Base-by-base conservation (phyloP, 2,329 filamentous ascomycete genomes). In the Pseudopithomyces maydicus region DNA sequence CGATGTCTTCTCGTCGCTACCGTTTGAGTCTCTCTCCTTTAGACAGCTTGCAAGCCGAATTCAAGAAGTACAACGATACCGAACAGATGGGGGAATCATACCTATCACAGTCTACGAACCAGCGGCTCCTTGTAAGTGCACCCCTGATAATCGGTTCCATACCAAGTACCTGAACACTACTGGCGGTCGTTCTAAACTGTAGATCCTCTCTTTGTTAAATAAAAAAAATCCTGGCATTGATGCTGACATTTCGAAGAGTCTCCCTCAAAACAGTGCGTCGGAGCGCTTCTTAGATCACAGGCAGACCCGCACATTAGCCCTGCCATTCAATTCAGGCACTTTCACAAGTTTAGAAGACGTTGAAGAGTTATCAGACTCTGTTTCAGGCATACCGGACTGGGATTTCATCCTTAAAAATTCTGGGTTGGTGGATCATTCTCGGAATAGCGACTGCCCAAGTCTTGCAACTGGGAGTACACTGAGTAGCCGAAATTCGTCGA, bases 401-500 rank as follows among this genome's bases (percentile, higher is more conserved):
- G 54, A 54, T 35, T 58, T 58, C 19, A 43, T 58, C 20, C 47
- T 55, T 26, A 52, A 33, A 17, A 32, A 33, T 14, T 33, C 47
- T 20, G 47, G 36, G 15, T 17, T 49, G 12, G 44, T 45, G 11
- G 51, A 54, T 7, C 35, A 53, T 12, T 20, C 54, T 22, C 39
- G 36, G 20, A 52, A 36, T 8, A 56, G 44, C 35, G 54, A 58
- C 35, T 67, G 64, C 41, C 64, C 64, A 22, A 65, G 63, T 29
- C 42, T 67, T 12, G 52, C 58, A 10, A 67, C 61, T 17, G 60
- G 59, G 11, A 60, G 63, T 38, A 64, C 61, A 4, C 52, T 63
- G 2, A 65, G 63, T 54, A 67, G 65, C 41, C 65, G 63, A 4
- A 67, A 67, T 19, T 65, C 65, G 3, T 67, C 65, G 4, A 66